These are phyloP conservation scores for Hanseniaspora lachancei DNA, from an alignment of 805 yeast genomes.

Conservation along the genomic window DNA sequence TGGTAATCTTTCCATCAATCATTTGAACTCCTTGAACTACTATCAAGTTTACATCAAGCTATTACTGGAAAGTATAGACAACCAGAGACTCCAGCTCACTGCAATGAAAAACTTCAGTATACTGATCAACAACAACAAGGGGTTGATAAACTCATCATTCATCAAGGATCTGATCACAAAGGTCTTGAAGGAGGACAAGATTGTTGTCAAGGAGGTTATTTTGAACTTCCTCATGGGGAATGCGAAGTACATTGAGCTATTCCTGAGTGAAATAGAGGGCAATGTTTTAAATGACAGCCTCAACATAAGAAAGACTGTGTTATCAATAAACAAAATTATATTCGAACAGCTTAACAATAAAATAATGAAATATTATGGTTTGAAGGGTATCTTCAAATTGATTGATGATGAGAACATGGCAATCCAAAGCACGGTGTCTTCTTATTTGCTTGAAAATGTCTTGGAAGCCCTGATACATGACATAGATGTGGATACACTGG, in stretches of 20 bases:
- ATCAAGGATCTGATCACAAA: slow-evolving; percentile 41
- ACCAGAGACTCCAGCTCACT: slow-evolving; percentile 42
- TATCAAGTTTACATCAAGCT: slow-evolving; percentile 44
- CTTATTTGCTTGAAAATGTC: slow-evolving; percentile 30
- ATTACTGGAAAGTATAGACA: slow-evolving; percentile 36
- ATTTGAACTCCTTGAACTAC: slow-evolving; percentile 18
- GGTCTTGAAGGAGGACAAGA: slow-evolving; percentile 46
- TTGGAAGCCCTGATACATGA: slow-evolving; percentile 18
- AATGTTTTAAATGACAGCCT: slow-evolving; percentile 45
- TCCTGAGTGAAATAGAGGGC: slow-evolving; percentile 32
- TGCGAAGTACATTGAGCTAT: slow-evolving; percentile 34
- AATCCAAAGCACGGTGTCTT: slow-evolving; percentile 33
- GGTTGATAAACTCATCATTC: slow-evolving; percentile 36
- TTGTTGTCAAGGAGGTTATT: slow-evolving; percentile 65
- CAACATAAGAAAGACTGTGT: slow-evolving; percentile 50
- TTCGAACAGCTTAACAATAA: slow-evolving; percentile 29
- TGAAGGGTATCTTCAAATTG: slow-evolving; percentile 9
- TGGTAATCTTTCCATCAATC: background rate
- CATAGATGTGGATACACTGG: background rate
- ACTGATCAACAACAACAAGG: slow-evolving; percentile 41
- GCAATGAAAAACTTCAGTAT: slow-evolving; percentile 53
- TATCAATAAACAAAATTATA: slow-evolving; percentile 39
- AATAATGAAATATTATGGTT: slow-evolving; percentile 23
- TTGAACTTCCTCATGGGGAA: slow-evolving; percentile 49
- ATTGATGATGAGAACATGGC: slow-evolving; percentile 60